Base-by-base conservation (phyloP, 768 basidiomycete species). In the Candolleomyces eurysporus region DNA sequence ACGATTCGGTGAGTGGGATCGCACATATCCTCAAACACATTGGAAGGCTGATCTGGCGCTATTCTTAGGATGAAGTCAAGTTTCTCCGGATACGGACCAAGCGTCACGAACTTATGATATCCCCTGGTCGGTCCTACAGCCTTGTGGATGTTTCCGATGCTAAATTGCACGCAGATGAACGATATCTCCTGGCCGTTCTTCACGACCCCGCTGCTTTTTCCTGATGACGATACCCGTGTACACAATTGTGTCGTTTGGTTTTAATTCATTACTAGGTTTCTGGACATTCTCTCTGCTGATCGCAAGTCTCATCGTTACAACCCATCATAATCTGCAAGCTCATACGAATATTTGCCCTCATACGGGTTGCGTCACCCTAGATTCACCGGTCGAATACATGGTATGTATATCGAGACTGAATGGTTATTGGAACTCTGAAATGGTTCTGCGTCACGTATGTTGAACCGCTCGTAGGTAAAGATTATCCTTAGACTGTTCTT, bases 91-190 rank as follows among this genome's bases (percentile, higher is more conserved):
- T 96, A 75, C 84, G 95, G 53, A 96, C 95, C 61, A 92, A 86
- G 70, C 83, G 90, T 56, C 95, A 97, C 72, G 95, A 96, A 69
- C 79, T 97, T 60, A 91, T 97, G 89, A 94, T 97, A 62, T 92
- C 95, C 2, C 95, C 95, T 60, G 91, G 95, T 93, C 57, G 31
- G 88, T 69, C 7, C 21, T 14, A 4, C 42, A 16, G 17, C 8
- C 16, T 5, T 21, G 16, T 17, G 26, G 36, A 13, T 21, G 19
- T 32, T 36, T 36, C n/a, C 9, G 11, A 40, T 51, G 19, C 59
- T 60, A 39, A 60, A 21, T 6, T 26, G n/a, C 4, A 3, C 40
- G 46, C 58, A 94, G 93, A 93, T 68, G 88, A 90, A 58, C 82
- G 84, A 66, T 94, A 89, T 76, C 75, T 95, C 17, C 80, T 95